A percentile compares a stretch with the other conserved stretches of the same genome.
Conservation (phyloP, 768 basidiomycete species). For the Tylopilus balloui region DNA sequence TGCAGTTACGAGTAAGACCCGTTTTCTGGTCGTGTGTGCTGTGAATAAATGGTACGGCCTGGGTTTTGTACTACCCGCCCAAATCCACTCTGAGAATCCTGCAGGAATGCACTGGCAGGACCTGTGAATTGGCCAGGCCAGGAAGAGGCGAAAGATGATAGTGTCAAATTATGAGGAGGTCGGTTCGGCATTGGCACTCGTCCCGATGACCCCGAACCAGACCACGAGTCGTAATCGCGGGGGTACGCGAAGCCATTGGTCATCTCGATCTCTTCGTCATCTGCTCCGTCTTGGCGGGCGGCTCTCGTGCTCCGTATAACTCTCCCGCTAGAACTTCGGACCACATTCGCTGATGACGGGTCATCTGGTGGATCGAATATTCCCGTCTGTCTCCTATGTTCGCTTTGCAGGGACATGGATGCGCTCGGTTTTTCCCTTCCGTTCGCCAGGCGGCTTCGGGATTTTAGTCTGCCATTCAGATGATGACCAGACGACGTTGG, state of each 20-base stretch:
- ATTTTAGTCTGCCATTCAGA: conserved; percentile 36
- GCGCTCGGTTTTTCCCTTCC: conserved; percentile 33
- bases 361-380: conserved; percentile 21
- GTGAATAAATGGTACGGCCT: conserved; percentile 63
- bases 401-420: conserved; percentile 22
- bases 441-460: conserved; percentile 36
- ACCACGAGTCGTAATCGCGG: conserved; percentile 23
- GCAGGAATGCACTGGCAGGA: conserved; percentile 48
- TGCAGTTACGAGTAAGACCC: conserved; percentile 24
- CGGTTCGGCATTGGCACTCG: conserved; percentile 12
- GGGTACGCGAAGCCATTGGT: conserved; percentile 22
- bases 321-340: conserved; percentile 31
- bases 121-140: conserved; percentile 43
- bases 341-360: conserved; percentile 10
- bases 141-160: conserved; percentile 20
- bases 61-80: conserved; percentile 43
- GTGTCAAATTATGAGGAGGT: conserved; percentile 18
- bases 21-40: conserved; percentile 38
- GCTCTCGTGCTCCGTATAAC: conserved; percentile 30
- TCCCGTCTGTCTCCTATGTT: conserved; percentile 19
- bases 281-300: conserved; percentile 24
- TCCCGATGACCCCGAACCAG: conserved; percentile 24
- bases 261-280: conserved; percentile 19
- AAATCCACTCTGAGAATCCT: conserved; percentile 39
- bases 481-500: conserved; percentile 18